Evolutionary conservation across 1,139 yeast genomes (phyloP).

Genomic region (Taiozyma onychis): DNA sequence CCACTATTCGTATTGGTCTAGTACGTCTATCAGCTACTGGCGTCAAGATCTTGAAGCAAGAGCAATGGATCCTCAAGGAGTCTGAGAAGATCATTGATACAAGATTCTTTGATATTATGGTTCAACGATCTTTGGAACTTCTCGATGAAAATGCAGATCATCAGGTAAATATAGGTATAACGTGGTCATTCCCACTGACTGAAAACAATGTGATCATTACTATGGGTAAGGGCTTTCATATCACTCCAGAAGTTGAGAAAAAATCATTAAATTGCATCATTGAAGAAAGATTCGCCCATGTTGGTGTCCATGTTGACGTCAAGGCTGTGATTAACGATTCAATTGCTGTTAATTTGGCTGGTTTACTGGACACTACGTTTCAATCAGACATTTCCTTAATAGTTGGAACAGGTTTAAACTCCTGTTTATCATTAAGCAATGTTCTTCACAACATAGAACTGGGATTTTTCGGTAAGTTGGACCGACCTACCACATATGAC

Average conservation of each 20-base stretch:
- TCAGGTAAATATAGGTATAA: constrained; percentile 21
- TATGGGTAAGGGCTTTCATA: constrained; percentile 31
- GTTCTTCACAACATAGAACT: constrained; percentile 27
- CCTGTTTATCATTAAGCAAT: constrained; percentile 21
- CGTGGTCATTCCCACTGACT: constrained; percentile 32
- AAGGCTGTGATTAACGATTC: constrained; percentile 29
- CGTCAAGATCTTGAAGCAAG: neutral
- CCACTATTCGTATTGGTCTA: constrained; percentile 17
- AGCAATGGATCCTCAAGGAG: constrained; percentile 14
- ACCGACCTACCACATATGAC: constrained; percentile 16
- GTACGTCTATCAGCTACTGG: neutral
- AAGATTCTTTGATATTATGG: constrained; percentile 24
- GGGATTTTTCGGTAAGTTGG: constrained; percentile 28
- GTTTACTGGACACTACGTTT: constrained; percentile 1
- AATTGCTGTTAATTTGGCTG: constrained; percentile 26
- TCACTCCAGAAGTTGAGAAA: constrained; percentile 18
- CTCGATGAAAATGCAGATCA: neutral
- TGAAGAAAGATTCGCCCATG: constrained; percentile 5
- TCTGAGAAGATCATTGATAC: constrained; percentile 19
- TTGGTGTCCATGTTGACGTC: constrained; percentile 10
- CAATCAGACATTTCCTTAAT: constrained; percentile 26
- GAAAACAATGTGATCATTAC: constrained; percentile 22
- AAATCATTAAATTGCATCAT: constrained; percentile 18
- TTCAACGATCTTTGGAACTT: constrained; percentile 9
- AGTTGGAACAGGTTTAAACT: constrained; percentile 32